phyloP scores from a whole-genome alignment of 164 flowering plant genomes.

The Berberis vulgaris region DNA sequence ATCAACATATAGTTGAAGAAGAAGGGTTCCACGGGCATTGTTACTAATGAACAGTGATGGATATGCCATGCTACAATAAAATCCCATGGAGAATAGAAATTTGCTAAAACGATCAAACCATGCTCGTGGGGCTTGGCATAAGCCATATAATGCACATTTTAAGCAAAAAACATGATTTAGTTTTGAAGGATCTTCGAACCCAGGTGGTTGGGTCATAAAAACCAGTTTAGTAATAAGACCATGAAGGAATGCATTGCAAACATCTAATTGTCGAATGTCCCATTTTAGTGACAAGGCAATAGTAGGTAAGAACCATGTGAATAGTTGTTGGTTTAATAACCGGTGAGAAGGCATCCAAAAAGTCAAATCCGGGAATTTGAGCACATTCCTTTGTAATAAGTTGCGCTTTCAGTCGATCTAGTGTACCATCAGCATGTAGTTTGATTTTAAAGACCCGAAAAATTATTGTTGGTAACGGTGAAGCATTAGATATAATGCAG shows the following conservation, averaged over 20 bases:
- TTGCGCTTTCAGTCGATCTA: neutral
- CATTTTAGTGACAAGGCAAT: neutral
- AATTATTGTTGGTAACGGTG: too few species aligned
- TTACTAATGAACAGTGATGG: too few species aligned
- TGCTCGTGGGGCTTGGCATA: too few species aligned
- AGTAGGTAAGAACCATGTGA: neutral
- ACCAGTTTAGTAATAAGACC: too few species aligned
- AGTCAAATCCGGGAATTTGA: neutral
- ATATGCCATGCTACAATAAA: too few species aligned
- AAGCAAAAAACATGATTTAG: neutral
- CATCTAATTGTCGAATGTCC: too few species aligned
- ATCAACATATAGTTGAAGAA: too few species aligned
- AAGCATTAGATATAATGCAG: too few species aligned
- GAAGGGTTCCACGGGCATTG: too few species aligned
- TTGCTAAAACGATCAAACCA: too few species aligned
- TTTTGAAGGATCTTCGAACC: neutral
- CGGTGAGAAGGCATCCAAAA: neutral
- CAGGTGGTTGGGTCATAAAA: neutral
- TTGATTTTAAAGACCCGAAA: neutral
- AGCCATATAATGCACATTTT: neutral
- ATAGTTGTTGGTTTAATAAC: neutral
- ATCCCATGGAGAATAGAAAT: too few species aligned
- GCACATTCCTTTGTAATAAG: neutral
- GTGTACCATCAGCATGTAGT: neutral
- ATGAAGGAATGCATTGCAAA: too few species aligned